Evolutionary conservation across 805 yeast genomes (phyloP), one percentile per base, ranked within the genome.

Genomic region (Candida nonsorbophila): DNA sequence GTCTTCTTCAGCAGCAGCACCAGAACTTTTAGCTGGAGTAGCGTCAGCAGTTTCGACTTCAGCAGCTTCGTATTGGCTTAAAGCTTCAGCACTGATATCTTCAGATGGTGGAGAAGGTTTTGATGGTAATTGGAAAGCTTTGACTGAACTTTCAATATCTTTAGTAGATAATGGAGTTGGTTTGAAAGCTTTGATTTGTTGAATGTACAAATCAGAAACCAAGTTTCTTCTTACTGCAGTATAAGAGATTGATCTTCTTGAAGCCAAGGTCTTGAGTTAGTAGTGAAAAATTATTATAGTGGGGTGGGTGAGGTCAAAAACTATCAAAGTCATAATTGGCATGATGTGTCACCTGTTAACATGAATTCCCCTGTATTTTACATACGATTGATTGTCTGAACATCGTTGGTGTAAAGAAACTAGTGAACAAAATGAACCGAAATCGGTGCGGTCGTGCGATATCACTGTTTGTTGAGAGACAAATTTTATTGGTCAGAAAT

Each of bases 111-210:
- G 58, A 43, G 74, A 58, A 47, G 97, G 94, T 45, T 86, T 74
- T 40, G 72, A 58, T 49, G 97, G 97, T 40, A 77, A 66, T 38
- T 69, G 61, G 92, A 95, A 92, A 47, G 83, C 76, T 64, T 81
- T 78, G 45, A 87, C 90, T 42, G 80, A 72, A 41, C 77, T 73
- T 50, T 79, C 86, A 39, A 90, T 80, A 45, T 84, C 94, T 43
- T 74, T 68, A 36, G 83, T 76, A 35, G 82, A 63, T 32, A 80
- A 55, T 37, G 86, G 77, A 36, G 80, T 74, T 55, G 95, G 88
- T 72, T 87, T 86, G 78, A 84, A 88, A 39, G 77, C 76, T 69
- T 80, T 84, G 63, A 92, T 69, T 63, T 88, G 95, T 58, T 74
- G 77, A 53, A 90, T 65, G 70, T 88, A 88, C 47, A 88, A 74